Percentiles rank a stretch among this genome's conserved stretches.
These are phyloP conservation scores for Cnidoscolus chayamansa DNA, from an alignment of 441 rosid genomes.

Conservation along the genomic window DNA sequence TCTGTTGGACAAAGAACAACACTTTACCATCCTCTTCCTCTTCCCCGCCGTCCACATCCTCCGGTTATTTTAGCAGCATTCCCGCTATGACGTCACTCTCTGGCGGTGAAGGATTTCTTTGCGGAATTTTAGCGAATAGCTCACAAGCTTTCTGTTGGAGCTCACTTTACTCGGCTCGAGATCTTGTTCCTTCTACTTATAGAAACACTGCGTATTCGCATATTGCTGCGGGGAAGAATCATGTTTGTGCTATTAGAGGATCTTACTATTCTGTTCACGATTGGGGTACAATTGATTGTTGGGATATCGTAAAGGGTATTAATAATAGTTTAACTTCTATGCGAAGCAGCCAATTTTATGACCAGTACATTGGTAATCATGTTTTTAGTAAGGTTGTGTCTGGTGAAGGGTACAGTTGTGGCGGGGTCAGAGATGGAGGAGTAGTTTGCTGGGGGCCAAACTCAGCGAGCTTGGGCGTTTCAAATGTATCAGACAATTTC, in stretches of 20 bases:
- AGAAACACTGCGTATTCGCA: constrained; percentile 54
- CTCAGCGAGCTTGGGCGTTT: constrained; percentile 43
- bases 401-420: constrained; percentile 89
- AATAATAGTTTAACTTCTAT: constrained; percentile 40
- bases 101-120: constrained; percentile 70
- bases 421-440: constrained; percentile 65
- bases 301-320: constrained; percentile 46
- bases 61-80: constrained; percentile 31
- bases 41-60: constrained; percentile 15
- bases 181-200: constrained; percentile 62
- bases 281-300: constrained; percentile 67
- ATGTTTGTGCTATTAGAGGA: constrained; percentile 80
- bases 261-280: constrained; percentile 61
- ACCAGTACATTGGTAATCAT: constrained; percentile 44
- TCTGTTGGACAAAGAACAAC: constrained; percentile 71
- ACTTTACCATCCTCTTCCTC: constrained; percentile 38
- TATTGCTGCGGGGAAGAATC: constrained; percentile 70
- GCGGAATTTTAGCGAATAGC: constrained; percentile 61
- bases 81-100: constrained; percentile 62
- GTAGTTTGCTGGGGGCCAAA: constrained; percentile 80
- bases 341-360: constrained; percentile 36
- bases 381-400: constrained; percentile 59
- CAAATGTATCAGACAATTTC: constrained; percentile 38
- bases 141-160: constrained; percentile 69
- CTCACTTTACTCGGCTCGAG: constrained; percentile 37